Evolutionary conservation across 1,284 basidiomycete species (phyloP).

Genomic region (Rhodotorula sp.): DNA sequence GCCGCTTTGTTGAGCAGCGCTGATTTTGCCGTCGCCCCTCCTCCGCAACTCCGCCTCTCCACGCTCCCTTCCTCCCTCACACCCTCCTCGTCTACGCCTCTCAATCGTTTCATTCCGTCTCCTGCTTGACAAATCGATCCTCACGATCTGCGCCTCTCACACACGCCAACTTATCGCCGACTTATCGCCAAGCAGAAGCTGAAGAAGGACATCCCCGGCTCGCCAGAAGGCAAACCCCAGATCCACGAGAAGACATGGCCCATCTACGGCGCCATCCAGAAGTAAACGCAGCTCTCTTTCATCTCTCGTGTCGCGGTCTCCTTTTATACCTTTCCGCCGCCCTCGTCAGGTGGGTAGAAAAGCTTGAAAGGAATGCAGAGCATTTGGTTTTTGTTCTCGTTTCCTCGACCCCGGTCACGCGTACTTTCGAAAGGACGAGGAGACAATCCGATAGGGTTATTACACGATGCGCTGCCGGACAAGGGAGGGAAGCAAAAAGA

Average conservation of each 20-base stretch:
- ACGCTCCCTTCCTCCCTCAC: constrained; percentile 20
- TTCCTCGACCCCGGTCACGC: too few species aligned
- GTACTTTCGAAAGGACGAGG: neutral
- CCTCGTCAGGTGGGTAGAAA: neutral
- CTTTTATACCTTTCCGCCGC: neutral
- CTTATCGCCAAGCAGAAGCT: constrained; percentile 77
- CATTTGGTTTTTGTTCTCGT: neutral
- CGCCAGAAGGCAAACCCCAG: constrained; percentile 77
- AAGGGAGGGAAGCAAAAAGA: neutral
- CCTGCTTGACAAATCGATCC: neutral
- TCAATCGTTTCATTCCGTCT: neutral
- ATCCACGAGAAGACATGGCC: constrained; percentile 80
- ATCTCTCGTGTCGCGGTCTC: neutral
- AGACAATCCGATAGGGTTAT: neutral
- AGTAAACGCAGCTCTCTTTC: constrained; percentile 25
- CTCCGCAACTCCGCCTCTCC: constrained; percentile 1
- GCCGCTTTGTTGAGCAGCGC: neutral
- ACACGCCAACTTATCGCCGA: neutral
- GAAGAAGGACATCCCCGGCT: constrained; percentile 86
- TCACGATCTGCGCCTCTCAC: neutral
- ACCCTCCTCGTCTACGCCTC: neutral
- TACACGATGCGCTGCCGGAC: too few species aligned
- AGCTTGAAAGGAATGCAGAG: neutral
- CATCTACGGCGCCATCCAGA: constrained; percentile 44
- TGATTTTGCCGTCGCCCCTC: neutral